Conservation (phyloP, 805 yeast genomes). For the Saccharomycopsis sp. region DNA sequence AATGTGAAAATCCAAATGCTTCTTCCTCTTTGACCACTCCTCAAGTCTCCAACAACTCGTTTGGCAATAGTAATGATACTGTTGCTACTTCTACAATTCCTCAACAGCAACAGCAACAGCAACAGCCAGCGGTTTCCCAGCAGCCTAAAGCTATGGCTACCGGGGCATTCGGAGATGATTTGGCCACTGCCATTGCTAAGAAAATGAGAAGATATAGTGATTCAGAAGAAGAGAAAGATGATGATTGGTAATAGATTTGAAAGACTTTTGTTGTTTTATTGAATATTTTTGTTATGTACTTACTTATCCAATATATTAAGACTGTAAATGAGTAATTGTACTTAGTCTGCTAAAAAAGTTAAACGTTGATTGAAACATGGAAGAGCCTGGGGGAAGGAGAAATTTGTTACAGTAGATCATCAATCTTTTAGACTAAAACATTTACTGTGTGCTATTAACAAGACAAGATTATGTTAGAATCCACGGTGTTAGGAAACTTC, state of each 20-base stretch:
- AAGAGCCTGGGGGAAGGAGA: no score
- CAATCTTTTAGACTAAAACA: no score
- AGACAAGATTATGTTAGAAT: no score
- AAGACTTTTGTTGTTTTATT: background rate
- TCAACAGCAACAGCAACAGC: constrained; percentile 20
- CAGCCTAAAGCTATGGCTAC: constrained; percentile 6
- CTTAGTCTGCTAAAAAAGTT: no score
- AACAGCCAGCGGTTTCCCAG: constrained; percentile 6
- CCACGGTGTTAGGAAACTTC: no score
- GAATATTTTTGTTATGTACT: background rate
- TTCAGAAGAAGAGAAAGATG: constrained; percentile 14
- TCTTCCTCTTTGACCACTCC: background rate
- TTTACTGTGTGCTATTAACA: no score
- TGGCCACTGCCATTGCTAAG: constrained; percentile 16
- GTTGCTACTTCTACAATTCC: constrained; percentile 22
- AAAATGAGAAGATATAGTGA: constrained; percentile 17
- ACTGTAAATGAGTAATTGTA: no score
- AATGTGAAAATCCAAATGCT: constrained; percentile 36
- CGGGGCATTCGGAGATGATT: constrained; percentile 13
- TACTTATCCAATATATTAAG: no score
- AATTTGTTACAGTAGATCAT: no score
- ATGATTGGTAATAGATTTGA: constrained; percentile 5
- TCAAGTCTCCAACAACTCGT: background rate
- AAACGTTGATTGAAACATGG: no score
- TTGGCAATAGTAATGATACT: background rate